Evolutionary conservation across 192 early-diverging fungal genomes (phyloP).

Genomic region (Cetraspora pellucida): DNA sequence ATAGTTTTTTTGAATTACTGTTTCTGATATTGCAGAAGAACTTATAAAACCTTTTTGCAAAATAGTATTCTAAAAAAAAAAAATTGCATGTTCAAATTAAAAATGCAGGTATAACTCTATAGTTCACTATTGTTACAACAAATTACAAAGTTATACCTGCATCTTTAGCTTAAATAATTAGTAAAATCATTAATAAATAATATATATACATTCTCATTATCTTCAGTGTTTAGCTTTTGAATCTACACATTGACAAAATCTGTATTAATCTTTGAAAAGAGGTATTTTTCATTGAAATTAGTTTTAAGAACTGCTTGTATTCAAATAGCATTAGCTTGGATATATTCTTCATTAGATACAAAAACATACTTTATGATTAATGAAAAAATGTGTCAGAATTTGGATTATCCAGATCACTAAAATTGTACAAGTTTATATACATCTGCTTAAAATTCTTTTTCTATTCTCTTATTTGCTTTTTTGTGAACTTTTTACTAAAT

Average conservation of each 20-base stretch:
- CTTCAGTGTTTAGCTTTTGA: not conserved
- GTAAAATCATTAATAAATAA: not conserved
- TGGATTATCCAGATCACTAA: not conserved
- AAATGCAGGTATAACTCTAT: too few relatives aligned
- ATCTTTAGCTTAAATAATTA: too few relatives aligned
- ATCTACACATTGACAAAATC: not conserved
- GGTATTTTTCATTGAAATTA: not conserved
- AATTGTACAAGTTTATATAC: not conserved
- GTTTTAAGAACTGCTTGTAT: not conserved
- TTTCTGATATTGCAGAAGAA: too few relatives aligned
- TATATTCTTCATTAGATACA: not conserved
- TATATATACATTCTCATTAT: not conserved
- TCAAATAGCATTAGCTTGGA: not conserved
- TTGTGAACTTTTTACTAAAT: not conserved
- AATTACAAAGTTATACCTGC: too few relatives aligned
- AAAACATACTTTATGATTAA: not conserved
- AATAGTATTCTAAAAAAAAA: too few relatives aligned
- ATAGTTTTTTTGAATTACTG: too few relatives aligned
- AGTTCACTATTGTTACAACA: too few relatives aligned
- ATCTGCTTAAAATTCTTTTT: not conserved
- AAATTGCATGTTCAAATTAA: too few relatives aligned
- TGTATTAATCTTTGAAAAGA: not conserved
- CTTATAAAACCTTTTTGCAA: too few relatives aligned
- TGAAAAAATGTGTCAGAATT: not conserved
- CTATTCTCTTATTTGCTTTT: not conserved